Conservation (phyloP, 139 green algal genomes). For the Tetraselmis chui region DNA sequence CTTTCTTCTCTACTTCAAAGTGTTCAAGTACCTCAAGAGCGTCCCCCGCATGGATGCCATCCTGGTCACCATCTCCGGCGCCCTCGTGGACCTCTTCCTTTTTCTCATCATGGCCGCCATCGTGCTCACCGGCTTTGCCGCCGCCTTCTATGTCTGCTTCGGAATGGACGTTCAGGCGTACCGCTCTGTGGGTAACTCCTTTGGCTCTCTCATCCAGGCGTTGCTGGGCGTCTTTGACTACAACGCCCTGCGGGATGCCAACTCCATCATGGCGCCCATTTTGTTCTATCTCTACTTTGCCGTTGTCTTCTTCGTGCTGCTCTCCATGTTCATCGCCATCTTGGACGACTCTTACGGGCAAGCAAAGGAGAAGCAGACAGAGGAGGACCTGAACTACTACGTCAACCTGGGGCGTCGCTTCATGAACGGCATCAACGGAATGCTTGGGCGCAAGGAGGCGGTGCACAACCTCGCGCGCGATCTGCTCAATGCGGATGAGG, state of each 20-base stretch:
- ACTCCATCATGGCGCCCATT: slow-evolving; percentile 26
- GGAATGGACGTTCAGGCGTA: slow-evolving; percentile 5
- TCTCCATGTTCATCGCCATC: slow-evolving; percentile 39
- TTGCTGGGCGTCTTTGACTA: slow-evolving; percentile 34
- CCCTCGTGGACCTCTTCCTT: slow-evolving; percentile 20
- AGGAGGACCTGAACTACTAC: slow-evolving; percentile 10
- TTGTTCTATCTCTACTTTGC: slow-evolving; percentile 27
- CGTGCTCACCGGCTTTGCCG: slow-evolving; percentile 23
- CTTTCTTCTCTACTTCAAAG: slow-evolving; percentile 36
- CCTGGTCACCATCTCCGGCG: slow-evolving; percentile 16
- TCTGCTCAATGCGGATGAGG: slow-evolving; percentile 5
- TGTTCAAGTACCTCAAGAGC: background rate
- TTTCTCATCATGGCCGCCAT: slow-evolving; percentile 25
- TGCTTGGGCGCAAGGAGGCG: slow-evolving; percentile 12
- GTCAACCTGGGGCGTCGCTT: slow-evolving; percentile 7
- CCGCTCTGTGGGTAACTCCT: background rate
- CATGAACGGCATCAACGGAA: slow-evolving; percentile 14
- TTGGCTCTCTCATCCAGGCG: slow-evolving; percentile 6
- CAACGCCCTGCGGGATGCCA: slow-evolving; percentile 10
- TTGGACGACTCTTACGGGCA: slow-evolving; percentile 26
- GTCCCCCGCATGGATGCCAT: slow-evolving; percentile 33
- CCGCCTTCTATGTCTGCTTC: slow-evolving; percentile 29
- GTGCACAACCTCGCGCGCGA: slow-evolving; percentile 17
- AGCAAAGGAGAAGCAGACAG: slow-evolving; percentile 25
- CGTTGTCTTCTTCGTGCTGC: slow-evolving; percentile 29